Conservation (phyloP, 805 yeast genomes). For the Lipomyces japonicus region DNA sequence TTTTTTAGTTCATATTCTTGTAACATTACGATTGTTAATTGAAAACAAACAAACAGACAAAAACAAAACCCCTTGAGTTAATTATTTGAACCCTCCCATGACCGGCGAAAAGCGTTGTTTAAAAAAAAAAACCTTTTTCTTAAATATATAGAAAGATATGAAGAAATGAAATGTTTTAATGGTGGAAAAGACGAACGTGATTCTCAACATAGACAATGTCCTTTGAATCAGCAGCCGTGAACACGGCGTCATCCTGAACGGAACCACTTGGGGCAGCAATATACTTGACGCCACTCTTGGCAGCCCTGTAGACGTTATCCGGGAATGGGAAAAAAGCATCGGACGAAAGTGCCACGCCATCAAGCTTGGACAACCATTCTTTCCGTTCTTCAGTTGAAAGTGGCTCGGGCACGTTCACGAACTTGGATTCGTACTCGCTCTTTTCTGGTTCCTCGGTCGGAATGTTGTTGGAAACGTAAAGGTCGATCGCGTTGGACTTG, state of each 20-base stretch:
- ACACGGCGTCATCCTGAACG: constrained; percentile 94
- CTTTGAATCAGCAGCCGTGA: constrained; percentile 90
- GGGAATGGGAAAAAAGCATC: constrained; percentile 99
- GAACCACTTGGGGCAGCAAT: constrained; percentile 97
- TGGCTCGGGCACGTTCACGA: constrained; percentile 77
- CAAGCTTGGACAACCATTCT: constrained; percentile 79
- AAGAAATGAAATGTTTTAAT: constrained; percentile 45
- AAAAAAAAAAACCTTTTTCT: not conserved
- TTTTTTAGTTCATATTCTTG: too few relatives aligned
- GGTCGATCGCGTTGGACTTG: constrained; percentile 95
- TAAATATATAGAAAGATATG: not conserved
- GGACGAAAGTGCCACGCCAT: constrained; percentile 85
- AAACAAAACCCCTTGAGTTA: too few relatives aligned
- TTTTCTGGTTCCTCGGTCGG: constrained; percentile 91
- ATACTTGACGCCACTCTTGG: constrained; percentile 90
- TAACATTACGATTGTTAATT: too few relatives aligned
- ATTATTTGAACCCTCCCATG: too few relatives aligned
- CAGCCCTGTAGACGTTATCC: constrained; percentile 97
- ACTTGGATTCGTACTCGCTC: constrained; percentile 85
- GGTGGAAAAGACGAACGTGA: constrained; percentile 97
- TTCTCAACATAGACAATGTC: constrained; percentile 92
- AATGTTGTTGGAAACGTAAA: constrained; percentile 85
- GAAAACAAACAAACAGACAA: too few relatives aligned
- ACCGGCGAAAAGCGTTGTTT: too few relatives aligned
- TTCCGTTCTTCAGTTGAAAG: constrained; percentile 75